These are phyloP conservation scores for Phaseolus lunatus DNA, from an alignment of 306 rosid genomes.

Conservation along the genomic window DNA sequence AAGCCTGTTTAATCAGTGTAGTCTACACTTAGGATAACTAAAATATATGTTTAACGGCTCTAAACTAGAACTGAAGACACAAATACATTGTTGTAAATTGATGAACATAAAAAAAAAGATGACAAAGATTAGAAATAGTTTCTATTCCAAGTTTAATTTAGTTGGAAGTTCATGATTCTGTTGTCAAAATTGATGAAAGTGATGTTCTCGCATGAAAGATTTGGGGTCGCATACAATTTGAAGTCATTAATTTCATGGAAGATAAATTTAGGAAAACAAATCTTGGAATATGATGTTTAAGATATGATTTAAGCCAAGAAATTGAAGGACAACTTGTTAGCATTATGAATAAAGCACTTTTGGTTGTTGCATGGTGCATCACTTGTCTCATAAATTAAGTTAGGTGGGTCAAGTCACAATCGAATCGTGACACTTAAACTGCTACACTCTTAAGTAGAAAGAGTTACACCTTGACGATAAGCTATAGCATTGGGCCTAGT, in stretches of 20 bases:
- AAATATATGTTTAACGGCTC: not conserved
- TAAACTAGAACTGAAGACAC: not conserved
- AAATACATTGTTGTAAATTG: not conserved
- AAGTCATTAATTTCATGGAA: not conserved
- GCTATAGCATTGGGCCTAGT: too few relatives aligned
- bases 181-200: not conserved
- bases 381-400: too few relatives aligned
- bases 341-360: not conserved
- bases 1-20: not conserved
- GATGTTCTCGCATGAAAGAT: not conserved
- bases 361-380: too few relatives aligned
- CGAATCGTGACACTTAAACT: too few relatives aligned
- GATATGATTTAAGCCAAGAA: not conserved
- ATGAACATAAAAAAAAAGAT: too few relatives aligned
- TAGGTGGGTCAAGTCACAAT: too few relatives aligned
- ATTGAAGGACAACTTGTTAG: not conserved
- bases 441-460: too few relatives aligned
- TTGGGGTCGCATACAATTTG: not conserved
- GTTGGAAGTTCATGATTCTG: not conserved
- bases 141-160: not conserved
- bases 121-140: not conserved
- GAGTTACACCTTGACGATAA: too few relatives aligned
- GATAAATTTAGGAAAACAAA: too few relatives aligned
- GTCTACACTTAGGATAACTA: not conserved
- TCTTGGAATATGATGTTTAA: not conserved